Evolutionary conservation across 257 asterid species (phyloP), one percentile per base, ranked within the genome.

Genomic region (Solanum chilense): DNA sequence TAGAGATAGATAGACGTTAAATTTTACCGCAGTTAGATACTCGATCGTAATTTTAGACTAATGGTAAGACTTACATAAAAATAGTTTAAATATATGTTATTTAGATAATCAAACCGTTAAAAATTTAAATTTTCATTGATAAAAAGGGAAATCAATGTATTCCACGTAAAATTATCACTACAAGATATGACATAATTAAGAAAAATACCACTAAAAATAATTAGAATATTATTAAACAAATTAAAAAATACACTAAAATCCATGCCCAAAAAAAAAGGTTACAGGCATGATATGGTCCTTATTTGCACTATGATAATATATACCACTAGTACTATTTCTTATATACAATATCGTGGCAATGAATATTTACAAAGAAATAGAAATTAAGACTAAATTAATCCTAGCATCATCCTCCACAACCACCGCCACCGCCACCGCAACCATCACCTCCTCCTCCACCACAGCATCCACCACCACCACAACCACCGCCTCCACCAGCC

Each of bases 11-110:
- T 37, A 37, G 39, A 37, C 39, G 39, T 37, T 5, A 0, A 37
- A 37, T 37, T 37, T 6, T 37, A 37, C 6, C 7, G 0, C 2
- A 37, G 0, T 5, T 37, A 35, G 0, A 35, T 35, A 5, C 2
- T 37, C 7, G 0, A 37, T 37, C 2, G 0, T 37, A 5, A 5
- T 37, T 37, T 37, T 37, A 1, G 1, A 37, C 7, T 35, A 4
- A 5, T 35, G 0, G 0, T 35, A 35, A 35, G 7, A 35, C 7
- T 6, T 35, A 35, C 7, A 37, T 5, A 1, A 37, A 37, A 37
- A 69, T 1, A 31, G 39, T 18, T 29, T 0, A 20, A 7, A 20
- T 49, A 12, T 3, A 44, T 20, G 20, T 73, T 35, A 37, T 73
- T 73, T 73, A 10, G 47, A 20, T 74, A 74, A 74, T 18, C 21